Base-by-base conservation (phyloP, 2,329 filamentous ascomycete genomes). In the Tolypocladium pustulatum region DNA sequence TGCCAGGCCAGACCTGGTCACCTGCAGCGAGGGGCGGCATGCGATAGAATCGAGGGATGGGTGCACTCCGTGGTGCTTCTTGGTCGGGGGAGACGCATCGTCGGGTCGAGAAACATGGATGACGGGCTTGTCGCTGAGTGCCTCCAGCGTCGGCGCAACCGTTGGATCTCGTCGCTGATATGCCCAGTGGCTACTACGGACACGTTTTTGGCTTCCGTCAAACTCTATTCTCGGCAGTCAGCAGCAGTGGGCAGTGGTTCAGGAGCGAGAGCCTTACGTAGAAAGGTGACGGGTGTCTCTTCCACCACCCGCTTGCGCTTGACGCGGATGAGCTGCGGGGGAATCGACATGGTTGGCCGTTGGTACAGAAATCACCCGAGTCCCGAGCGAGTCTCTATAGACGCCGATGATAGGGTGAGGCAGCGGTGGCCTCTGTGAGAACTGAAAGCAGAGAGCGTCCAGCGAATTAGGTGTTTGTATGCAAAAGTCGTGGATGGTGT, bases 281-380 rank as follows among this genome's bases (percentile, higher is more conserved):
- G 76, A 64, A 81, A 82, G 57, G 81, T 77, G 56, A 84, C 78
- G 4, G 81, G 80, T 15, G 74, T 72, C 59, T 81, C 77, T 20
- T 78, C 79, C 56, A 76, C 79, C 56, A 76, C 78, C 46, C 80
- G 78, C 72, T 85, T 85, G 66, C 82, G 81, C 75, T 85, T 85
- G 63, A 85, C 79, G 59, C 80, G 79, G 69, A 85, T 85, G 55
- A 81, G 72, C 61, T 82, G 78, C 32, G 82, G 82, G 30, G 82
- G 82, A 4, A 82, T 72, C 55, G 81, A 82, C 81, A 84, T 84
- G 55, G 46, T 55, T 22, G 55, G 57, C 13, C 54, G n/a, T 17
- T 9, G 37, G 57, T 25, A 49, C n/a, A 37, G 30, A 38, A 22
- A 34, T 17, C 34, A 12, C 13, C 49, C 20, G 25, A 15, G 15